Percentiles rank a stretch among this genome's conserved stretches.
phyloP scores from a whole-genome alignment of 2,329 filamentous ascomycete genomes.

The Dothideomycetes sp. region DNA sequence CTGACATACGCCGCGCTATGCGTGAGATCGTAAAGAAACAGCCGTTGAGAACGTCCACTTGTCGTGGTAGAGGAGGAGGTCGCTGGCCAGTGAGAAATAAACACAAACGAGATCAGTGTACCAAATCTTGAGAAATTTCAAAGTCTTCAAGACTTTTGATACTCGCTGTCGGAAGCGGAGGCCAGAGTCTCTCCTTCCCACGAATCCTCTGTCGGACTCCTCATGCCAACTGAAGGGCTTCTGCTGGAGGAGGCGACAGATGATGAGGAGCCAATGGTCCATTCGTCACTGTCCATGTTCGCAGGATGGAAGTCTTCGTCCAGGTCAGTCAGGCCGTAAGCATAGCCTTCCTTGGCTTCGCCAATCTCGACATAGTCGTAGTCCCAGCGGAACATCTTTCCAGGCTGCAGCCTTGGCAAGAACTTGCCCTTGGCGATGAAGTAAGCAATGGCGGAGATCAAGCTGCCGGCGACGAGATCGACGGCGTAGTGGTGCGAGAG shows the following conservation, averaged over 20 bases:
- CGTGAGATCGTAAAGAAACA: not conserved
- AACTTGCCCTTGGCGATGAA: constrained; percentile 73
- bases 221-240: constrained; percentile 40
- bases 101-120: not conserved
- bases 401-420: constrained; percentile 68
- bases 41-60: not conserved
- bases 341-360: constrained; percentile 44
- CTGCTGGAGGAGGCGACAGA: constrained; percentile 56
- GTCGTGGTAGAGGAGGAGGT: not conserved
- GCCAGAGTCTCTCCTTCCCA: constrained; percentile 49
- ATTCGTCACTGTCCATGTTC: constrained; percentile 64
- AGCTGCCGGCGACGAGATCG: constrained; percentile 75
- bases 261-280: constrained; percentile 79
- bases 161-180: constrained; percentile 30
- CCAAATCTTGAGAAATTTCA: not conserved
- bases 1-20: constrained; percentile 1
- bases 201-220: constrained; percentile 44
- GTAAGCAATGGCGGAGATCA: constrained; percentile 54
- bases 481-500: constrained; percentile 95
- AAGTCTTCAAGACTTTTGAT: constrained; percentile 4
- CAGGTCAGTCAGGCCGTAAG: constrained; percentile 45
- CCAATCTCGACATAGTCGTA: constrained; percentile 89
- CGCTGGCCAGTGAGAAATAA: not conserved
- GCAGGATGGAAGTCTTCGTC: constrained; percentile 34
- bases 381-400: constrained; percentile 85